Evolutionary conservation across 306 rosid species (phyloP).

Genomic region (Acacia confusa): DNA sequence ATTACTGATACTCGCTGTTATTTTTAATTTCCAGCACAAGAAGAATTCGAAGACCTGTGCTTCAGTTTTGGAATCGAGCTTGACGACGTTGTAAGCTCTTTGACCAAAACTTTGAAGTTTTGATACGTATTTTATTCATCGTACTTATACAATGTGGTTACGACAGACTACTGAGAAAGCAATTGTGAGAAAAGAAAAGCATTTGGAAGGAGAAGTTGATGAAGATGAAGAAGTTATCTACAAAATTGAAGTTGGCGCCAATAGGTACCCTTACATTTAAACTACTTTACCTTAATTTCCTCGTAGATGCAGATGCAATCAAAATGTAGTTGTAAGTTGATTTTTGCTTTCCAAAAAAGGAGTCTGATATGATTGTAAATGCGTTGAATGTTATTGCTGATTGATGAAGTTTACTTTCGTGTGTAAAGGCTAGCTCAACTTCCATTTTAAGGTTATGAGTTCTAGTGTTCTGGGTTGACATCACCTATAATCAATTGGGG

Average conservation of each 20-base stretch:
- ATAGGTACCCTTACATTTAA: background rate
- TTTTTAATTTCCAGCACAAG: background rate
- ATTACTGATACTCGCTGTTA: background rate
- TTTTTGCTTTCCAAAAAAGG: background rate
- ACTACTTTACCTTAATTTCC: background rate
- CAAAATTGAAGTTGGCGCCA: slow-evolving; percentile 1
- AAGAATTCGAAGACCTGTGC: slow-evolving; percentile 6
- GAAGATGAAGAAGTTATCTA: slow-evolving; percentile 1
- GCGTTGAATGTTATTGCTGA: background rate
- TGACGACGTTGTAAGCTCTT: background rate
- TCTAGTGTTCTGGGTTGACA: background rate
- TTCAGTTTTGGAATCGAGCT: slow-evolving; percentile 2
- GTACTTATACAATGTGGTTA: background rate
- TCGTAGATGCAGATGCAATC: background rate
- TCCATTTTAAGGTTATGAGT: background rate
- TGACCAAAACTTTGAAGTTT: background rate
- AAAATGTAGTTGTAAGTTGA: background rate
- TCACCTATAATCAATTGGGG: background rate
- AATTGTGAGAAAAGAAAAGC: background rate
- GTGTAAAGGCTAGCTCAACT: background rate
- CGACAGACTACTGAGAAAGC: background rate
- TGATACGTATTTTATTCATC: background rate
- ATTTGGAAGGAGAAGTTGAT: background rate
- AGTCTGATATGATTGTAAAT: background rate
- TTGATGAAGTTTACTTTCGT: background rate